Evolutionary conservation across 495 filamentous ascomycete genomes (phyloP), one percentile per base, ranked within the genome.

Genomic region (Podospora comata): DNA sequence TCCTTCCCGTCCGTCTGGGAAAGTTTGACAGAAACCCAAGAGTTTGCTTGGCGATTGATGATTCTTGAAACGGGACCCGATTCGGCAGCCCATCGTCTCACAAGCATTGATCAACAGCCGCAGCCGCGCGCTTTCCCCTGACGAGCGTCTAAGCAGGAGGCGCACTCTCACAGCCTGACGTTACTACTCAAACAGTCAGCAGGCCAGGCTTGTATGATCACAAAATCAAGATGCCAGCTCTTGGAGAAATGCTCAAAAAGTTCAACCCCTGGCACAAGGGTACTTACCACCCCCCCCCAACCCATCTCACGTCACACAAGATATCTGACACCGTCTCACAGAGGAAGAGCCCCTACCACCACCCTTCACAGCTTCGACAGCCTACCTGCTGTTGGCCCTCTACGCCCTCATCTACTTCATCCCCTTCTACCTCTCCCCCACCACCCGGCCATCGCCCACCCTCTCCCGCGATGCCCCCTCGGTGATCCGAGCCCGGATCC

Each of bases 331-430:
- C n/a, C 68, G 18, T 26, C 0, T 57, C 7, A 18, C 20, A 13
- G 65, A 74, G 70, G 67, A 55, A 39, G 58, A 39, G 6, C 44
- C 34, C 70, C 70, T 13, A 48, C 67, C 27, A 72, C 74, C 15
- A 72, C 76, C 34, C 75, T 69, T 58, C 71, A 74, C 71, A 71
- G 62, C 60, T 65, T 70, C 34, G 16, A 62, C 73, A 11, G 75
- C 76, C 62, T 56, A 61, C 53, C 11, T 71, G 59, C 72, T 70
- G 23, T 64, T 94, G 87, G 77, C 93, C 65, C 76, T 89, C 66
- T 92, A 94, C 76, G 96, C 93, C 4, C 74, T 92, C 67, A 76
- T 90, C 81, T 99, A 97, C 82, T 92, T 98, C 78, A 79, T 91
- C 39, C 93, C 95, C 39, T 92, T 99, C 83, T 98, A 98, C 80